A percentile compares a stretch with the other conserved stretches of the same genome.
Evolutionary conservation across 805 yeast genomes (phyloP).

Genomic region (Ogataea parapolymorpha): DNA sequence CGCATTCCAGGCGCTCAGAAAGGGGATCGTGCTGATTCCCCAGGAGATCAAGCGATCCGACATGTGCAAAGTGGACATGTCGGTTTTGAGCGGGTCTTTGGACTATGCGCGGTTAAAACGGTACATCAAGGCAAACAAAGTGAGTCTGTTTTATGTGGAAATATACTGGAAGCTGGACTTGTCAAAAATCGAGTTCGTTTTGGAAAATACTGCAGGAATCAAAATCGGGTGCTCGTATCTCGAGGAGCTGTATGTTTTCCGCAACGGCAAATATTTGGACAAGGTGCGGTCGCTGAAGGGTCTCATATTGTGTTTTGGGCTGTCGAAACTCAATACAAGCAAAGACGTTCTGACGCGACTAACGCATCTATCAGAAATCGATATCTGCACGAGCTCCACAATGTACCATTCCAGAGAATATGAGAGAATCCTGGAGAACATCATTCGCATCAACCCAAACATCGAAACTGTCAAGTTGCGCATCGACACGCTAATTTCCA

Average conservation of each 20-base stretch:
- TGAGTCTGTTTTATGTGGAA: constrained; percentile 7
- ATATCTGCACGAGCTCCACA: constrained; percentile 18
- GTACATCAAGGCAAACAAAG: constrained; percentile 2
- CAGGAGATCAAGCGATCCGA: constrained; percentile 10
- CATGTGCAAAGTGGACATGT: constrained; percentile 5
- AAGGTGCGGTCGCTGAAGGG: constrained; percentile 15
- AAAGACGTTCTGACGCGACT: constrained; percentile 11
- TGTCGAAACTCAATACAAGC: constrained; percentile 18
- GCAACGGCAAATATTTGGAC: constrained; percentile 12
- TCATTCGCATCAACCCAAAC: constrained; percentile 14
- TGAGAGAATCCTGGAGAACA: constrained; percentile 17
- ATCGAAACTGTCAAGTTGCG: constrained; percentile 15
- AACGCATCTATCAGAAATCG: constrained; percentile 14
- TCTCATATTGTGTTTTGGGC: constrained; percentile 17
- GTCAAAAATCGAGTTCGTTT: constrained; percentile 11
- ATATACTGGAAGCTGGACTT: constrained; percentile 18
- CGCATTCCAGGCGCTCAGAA: constrained; percentile 10
- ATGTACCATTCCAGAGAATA: constrained; percentile 20
- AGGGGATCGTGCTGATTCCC: constrained; percentile 12
- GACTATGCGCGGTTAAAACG: constrained; percentile 7
- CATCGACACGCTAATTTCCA: constrained; percentile 16
- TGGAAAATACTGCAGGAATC: constrained; percentile 12
- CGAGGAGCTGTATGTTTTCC: constrained; percentile 14
- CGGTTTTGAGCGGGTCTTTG: constrained; percentile 9
- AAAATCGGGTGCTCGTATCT: constrained; percentile 17